Base-by-base conservation (phyloP, 2,329 filamentous ascomycete species). In the Aureobasidium mangrovei region DNA sequence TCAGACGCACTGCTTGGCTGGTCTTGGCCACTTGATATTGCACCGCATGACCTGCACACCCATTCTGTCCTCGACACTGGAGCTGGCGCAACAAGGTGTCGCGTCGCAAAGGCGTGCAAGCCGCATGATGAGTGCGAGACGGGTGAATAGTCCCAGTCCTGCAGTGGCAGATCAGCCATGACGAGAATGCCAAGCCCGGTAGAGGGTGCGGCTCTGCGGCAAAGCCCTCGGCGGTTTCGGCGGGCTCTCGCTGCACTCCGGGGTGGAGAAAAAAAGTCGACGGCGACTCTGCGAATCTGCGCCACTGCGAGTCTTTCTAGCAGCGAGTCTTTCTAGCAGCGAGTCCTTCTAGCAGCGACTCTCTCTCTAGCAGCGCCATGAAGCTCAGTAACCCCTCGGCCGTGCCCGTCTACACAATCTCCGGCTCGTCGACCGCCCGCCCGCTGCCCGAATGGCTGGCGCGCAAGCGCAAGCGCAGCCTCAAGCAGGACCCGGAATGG, bases 391-490 rank as follows among this genome's bases (percentile, higher is more conserved):
- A 89, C 63, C 83, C 88, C 60, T 88, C 88, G 59, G 79, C 85
- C 42, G 86, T 95, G 57, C 87, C 88, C 55, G 91, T 96, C 2
- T 98, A 98, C 67, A 97, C 93, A 53, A 88, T 98, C 64, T 90
- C 91, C 36, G 94, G 93, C 60, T 88, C 89, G 33, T 88, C 88
- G 35, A 91, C 88, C 18, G 86, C 89, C 5, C 82, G 91, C 28
- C 88, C 88, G 24, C 78, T 98, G 31, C 93, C 93, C 57, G 93
- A 98, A 72, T 98, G 93, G 91, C 86, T 98, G 57, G 86, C 90
- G 33, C 81, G 89, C 60, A 85, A 89, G 63, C 79, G 91, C 67
- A 97, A 96, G 77, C 81, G 87, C 68, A 94, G 88, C 66, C 74
- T 96, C 62, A 97, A 97, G 72, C 84, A 91, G 61, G 91, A 97